phyloP scores from a whole-genome alignment of 2,329 filamentous ascomycete species.

The Fusarium sp. region DNA sequence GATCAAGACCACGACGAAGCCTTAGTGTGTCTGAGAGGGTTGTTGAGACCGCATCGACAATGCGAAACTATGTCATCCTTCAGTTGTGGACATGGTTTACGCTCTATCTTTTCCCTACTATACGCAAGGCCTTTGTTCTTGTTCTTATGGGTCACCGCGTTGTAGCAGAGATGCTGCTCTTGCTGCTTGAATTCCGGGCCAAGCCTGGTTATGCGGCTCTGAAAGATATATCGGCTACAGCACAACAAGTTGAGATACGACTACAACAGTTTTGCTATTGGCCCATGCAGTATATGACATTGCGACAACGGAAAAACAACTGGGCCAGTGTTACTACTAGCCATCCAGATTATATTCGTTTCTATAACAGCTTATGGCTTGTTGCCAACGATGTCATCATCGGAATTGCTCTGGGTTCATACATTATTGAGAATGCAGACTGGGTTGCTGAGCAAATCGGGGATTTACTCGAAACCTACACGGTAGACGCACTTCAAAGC shows the following conservation, averaged over 20 bases:
- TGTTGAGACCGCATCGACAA: slow-evolving; percentile 89
- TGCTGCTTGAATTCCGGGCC: slow-evolving; percentile 85
- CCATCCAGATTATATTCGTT: slow-evolving; percentile 97
- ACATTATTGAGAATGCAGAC: slow-evolving; percentile 93
- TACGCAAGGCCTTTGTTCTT: slow-evolving; percentile 79
- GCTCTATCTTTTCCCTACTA: slow-evolving; percentile 81
- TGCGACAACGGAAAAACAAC: slow-evolving; percentile 88
- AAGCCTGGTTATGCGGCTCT: slow-evolving; percentile 83
- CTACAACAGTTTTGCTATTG: slow-evolving; percentile 99
- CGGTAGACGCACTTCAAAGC: slow-evolving; percentile 85
- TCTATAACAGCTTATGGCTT: slow-evolving; percentile 98
- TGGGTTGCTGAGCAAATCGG: slow-evolving; percentile 87
- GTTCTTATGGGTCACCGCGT: slow-evolving; percentile 83
- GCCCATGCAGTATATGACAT: slow-evolving; percentile 94
- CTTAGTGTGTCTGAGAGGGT: slow-evolving; percentile 95
- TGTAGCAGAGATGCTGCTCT: slow-evolving; percentile 81
- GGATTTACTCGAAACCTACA: slow-evolving; percentile 80
- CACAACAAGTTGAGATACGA: slow-evolving; percentile 96
- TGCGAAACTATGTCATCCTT: slow-evolving; percentile 79
- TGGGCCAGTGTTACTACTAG: slow-evolving; percentile 97
- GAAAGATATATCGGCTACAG: slow-evolving; percentile 95
- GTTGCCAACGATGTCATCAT: slow-evolving; percentile 99
- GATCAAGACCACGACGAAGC: slow-evolving; percentile 81
- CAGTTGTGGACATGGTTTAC: slow-evolving; percentile 78
- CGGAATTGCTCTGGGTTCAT: slow-evolving; percentile 93